These are phyloP conservation scores for Gymnopus androsaceus DNA, from an alignment of 1,284 basidiomycete species.

Conservation along the genomic window DNA sequence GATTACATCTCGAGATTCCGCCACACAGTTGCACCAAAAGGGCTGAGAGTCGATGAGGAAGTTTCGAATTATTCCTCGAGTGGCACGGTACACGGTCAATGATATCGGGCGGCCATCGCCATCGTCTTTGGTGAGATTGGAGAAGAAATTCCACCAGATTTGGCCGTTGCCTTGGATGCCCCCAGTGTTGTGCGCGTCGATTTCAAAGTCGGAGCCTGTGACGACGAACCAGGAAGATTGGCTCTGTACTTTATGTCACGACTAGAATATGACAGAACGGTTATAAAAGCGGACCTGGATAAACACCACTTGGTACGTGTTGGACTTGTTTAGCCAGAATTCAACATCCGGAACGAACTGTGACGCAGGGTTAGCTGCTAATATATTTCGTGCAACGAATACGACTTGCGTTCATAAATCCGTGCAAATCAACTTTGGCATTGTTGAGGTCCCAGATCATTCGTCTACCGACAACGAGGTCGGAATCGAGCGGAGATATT, in stretches of 20 bases:
- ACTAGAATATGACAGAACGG: not conserved
- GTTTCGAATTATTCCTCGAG: slow-evolving; percentile 47
- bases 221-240: slow-evolving; percentile 71
- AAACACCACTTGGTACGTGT: slow-evolving; percentile 63
- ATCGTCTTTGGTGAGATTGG: slow-evolving; percentile 46
- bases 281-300: slow-evolving; percentile 50
- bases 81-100: slow-evolving; percentile 54
- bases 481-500: not conserved
- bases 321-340: slow-evolving; percentile 60
- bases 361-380: not conserved
- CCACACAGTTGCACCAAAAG: slow-evolving; percentile 67
- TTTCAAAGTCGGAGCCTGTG: slow-evolving; percentile 57
- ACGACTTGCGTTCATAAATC: slow-evolving; percentile 50
- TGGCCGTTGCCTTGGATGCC: slow-evolving; percentile 70
- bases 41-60: slow-evolving; percentile 61
- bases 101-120: slow-evolving; percentile 67
- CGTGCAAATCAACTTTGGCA: slow-evolving; percentile 54
- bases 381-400: not conserved
- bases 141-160: slow-evolving; percentile 53
- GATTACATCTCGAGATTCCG: slow-evolving; percentile 52
- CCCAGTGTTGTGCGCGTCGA: slow-evolving; percentile 60
- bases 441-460: slow-evolving; percentile 60
- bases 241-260: slow-evolving; percentile 34
- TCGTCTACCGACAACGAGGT: slow-evolving; percentile 39
- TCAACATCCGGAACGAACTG: slow-evolving; percentile 59